phyloP scores from a whole-genome alignment of 1,284 basidiomycete genomes.

The Rhizopogon hawkerae region DNA sequence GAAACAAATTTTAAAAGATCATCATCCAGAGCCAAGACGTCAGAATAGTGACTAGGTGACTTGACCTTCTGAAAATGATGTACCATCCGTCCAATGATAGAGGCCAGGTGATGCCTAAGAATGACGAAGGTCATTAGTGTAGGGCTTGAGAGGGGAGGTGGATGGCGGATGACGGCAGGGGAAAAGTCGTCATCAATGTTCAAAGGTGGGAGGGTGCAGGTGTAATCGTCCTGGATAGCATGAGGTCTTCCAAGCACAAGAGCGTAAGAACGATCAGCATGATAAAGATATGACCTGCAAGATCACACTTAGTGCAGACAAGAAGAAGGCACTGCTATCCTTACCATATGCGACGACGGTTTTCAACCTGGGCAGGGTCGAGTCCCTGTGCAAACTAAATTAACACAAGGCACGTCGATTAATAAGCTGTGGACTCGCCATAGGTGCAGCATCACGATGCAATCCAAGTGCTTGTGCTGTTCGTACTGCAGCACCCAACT shows the following conservation, averaged over 20 bases:
- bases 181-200: slow-evolving; percentile 72
- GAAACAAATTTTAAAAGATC: slow-evolving; percentile 76
- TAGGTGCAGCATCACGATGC: slow-evolving; percentile 83
- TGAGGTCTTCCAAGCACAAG: slow-evolving; percentile 86
- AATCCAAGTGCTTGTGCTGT: slow-evolving; percentile 92
- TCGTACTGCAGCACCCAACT: slow-evolving; percentile 84
- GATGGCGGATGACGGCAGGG: slow-evolving; percentile 33
- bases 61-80: slow-evolving; percentile 93
- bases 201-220: slow-evolving; percentile 73
- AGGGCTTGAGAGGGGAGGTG: slow-evolving; percentile 58
- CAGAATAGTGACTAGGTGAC: slow-evolving; percentile 74
- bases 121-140: slow-evolving; percentile 86
- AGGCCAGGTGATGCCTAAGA: slow-evolving; percentile 74
- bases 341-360: slow-evolving; percentile 84
- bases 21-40: slow-evolving; percentile 78
- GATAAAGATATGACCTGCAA: slow-evolving; percentile 80
- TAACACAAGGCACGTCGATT: slow-evolving; percentile 2
- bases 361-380: slow-evolving; percentile 77
- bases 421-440: slow-evolving; percentile 41
- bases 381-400: slow-evolving; percentile 44
- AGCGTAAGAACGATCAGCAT: slow-evolving; percentile 89
- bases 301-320: slow-evolving; percentile 11
- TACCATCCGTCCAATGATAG: slow-evolving; percentile 85
- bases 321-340: slow-evolving; percentile 9
- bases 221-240: slow-evolving; percentile 81